Evolutionary conservation across 2,329 filamentous ascomycete species (phyloP), one percentile per base, ranked within the genome.

Genomic region (Ustulina deusta): DNA sequence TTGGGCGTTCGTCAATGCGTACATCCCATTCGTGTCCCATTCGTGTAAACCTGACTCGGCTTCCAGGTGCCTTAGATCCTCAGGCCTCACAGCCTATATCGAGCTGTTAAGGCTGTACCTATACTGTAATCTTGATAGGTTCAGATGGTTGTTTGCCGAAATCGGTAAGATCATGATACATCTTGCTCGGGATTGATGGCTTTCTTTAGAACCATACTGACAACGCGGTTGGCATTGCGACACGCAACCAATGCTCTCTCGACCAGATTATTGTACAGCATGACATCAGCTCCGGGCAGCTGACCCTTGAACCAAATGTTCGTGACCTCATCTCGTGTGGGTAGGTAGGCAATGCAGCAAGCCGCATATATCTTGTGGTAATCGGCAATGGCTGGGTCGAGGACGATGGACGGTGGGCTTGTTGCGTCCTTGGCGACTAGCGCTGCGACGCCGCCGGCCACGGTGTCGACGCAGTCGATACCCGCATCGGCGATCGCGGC

Each of bases 401-500:
- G 82, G 27, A 97, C 86, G 67, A 91, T 82, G 22, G 82, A 76
- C 6, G 84, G 77, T 38, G 75, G 69, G 22, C 76, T 73, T 29
- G 74, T 72, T 58, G 78, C 73, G 68, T 77, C 75, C 65, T 75
- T 80, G 71, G 79, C 78, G 15, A 96, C 90, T 55, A 97, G 80
- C 3, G 93, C 95, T 34, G 95, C 94, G 46, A 98, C 93, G 32
- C 96, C 96, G 10, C 94, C 96, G 34, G 92, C 89, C 20, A 97
- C 91, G 36, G 95, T 87, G 81, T 97, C 96, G 55, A 98, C 90
- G 77, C 94, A 97, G 78, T 99, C 96, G 69, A 99, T 97, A 9
- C 94, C 94, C 0, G 96, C 96, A 81, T 99, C 96, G 2, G 92
- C 92, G 76, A 99, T 89, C 15, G 96, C 96, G 10, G 95, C 95